These are phyloP conservation scores for Aquilaria yunnanensis DNA, from an alignment of 345 rosid species.

Conservation along the genomic window DNA sequence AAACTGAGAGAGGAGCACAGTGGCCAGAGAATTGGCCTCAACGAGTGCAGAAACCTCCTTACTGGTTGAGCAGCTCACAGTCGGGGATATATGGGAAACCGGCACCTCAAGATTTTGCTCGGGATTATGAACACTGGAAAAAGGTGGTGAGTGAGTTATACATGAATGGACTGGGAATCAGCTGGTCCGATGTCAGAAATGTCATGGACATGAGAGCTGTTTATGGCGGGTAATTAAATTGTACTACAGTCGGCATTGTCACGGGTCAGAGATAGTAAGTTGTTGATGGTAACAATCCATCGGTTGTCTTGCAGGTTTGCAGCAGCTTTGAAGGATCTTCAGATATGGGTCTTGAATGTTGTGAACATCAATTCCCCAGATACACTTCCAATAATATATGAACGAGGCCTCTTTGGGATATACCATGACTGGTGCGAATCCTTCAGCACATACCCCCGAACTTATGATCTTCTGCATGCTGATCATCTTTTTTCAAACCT, in stretches of 20 bases:
- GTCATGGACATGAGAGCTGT: constrained; percentile 97
- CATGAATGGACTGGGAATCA: constrained; percentile 70
- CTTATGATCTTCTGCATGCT: constrained; percentile 82
- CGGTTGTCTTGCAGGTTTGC: constrained; percentile 50
- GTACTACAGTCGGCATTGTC: neutral
- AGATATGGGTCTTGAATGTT: constrained; percentile 81
- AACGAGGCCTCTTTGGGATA: constrained; percentile 83
- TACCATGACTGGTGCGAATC: constrained; percentile 98
- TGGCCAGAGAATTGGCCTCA: constrained; percentile 87
- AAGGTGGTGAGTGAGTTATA: constrained; percentile 58
- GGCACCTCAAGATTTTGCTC: constrained; percentile 67
- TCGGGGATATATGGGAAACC: constrained; percentile 94
- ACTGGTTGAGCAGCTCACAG: constrained; percentile 79
- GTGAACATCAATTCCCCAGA: constrained; percentile 81
- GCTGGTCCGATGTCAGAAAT: constrained; percentile 77
- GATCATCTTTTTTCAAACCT: constrained; percentile 92
- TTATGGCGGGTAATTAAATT: constrained; percentile 66
- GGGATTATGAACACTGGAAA: constrained; percentile 81
- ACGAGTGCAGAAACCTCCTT: constrained; percentile 59
- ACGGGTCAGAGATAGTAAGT: neutral
- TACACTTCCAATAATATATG: constrained; percentile 83
- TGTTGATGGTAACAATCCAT: neutral
- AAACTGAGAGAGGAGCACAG: constrained; percentile 46
- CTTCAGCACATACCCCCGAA: constrained; percentile 79
- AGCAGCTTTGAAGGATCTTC: constrained; percentile 68